These are phyloP conservation scores for Alternaria metachromatica DNA, from an alignment of 2,329 filamentous ascomycete genomes.

Conservation along the genomic window DNA sequence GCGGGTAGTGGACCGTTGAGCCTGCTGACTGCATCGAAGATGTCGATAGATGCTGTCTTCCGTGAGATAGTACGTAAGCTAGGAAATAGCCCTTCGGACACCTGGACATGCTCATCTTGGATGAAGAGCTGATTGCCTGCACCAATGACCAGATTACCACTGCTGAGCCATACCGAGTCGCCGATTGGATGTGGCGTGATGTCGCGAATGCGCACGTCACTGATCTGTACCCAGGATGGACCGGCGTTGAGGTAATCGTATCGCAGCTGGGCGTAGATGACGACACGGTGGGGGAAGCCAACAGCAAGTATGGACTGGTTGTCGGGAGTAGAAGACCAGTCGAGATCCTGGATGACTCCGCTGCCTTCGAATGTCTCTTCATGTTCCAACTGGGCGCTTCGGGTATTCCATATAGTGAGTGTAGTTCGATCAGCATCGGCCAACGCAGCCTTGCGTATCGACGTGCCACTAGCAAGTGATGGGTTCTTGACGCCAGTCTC, in stretches of 20 bases:
- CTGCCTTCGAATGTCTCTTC: slow-evolving; percentile 74
- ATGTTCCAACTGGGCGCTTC: slow-evolving; percentile 81
- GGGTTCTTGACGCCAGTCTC: slow-evolving; percentile 78
- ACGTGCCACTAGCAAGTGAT: slow-evolving; percentile 82
- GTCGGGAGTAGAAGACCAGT: slow-evolving; percentile 93
- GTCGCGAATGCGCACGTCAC: slow-evolving; percentile 80
- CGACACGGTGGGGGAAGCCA: slow-evolving; percentile 85
- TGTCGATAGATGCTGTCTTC: slow-evolving; percentile 64
- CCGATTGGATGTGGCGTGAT: slow-evolving; percentile 89
- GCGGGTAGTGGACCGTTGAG: slow-evolving; percentile 87
- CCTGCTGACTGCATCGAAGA: slow-evolving; percentile 82
- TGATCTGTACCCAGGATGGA: slow-evolving; percentile 86
- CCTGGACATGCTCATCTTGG: slow-evolving; percentile 76
- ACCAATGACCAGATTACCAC: slow-evolving; percentile 84
- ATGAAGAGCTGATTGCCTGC: slow-evolving; percentile 91
- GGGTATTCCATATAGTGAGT: slow-evolving; percentile 90
- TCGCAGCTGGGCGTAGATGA: slow-evolving; percentile 84
- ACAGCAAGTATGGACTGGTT: slow-evolving; percentile 88
- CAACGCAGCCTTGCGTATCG: slow-evolving; percentile 83
- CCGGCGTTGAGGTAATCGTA: slow-evolving; percentile 90
- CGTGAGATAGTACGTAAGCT: slow-evolving; percentile 59
- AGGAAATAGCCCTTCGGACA: slow-evolving; percentile 65
- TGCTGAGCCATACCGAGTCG: slow-evolving; percentile 88
- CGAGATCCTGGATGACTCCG: slow-evolving; percentile 82
- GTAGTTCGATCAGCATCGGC: slow-evolving; percentile 76